Evolutionary conservation across 306 rosid species (phyloP).

Genomic region (Ammopiptanthus mongolicus): DNA sequence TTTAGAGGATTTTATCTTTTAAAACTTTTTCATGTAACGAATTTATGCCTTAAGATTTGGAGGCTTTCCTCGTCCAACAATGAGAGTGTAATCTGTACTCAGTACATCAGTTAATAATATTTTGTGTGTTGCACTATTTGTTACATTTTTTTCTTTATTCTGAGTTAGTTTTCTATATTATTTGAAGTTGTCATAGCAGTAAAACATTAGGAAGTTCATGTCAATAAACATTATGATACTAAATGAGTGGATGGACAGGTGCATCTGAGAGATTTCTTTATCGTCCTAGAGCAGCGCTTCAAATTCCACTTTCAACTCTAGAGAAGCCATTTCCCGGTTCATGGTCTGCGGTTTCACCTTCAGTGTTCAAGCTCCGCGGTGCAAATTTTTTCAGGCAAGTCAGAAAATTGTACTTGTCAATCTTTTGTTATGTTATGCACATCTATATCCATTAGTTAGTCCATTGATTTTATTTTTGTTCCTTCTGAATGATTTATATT

Average conservation of each 20-base stretch:
- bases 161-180: not conserved
- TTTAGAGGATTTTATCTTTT: not conserved
- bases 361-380: conserved; percentile 77
- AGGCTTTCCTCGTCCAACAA: not conserved
- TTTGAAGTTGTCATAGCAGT: not conserved
- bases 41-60: not conserved
- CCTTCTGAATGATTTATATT: not conserved
- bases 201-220: not conserved
- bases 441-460: not conserved
- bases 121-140: not conserved
- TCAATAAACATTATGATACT: not conserved
- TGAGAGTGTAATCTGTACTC: not conserved
- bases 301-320: conserved; percentile 41
- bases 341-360: conserved; percentile 74
- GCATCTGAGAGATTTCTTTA: conserved; percentile 58
- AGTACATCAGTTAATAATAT: not conserved
- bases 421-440: not conserved
- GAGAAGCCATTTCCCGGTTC: conserved; percentile 50
- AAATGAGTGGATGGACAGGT: conserved; percentile 40
- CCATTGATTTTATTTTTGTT: not conserved
- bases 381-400: conserved; percentile 68
- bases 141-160: not conserved
- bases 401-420: conserved; percentile 11
- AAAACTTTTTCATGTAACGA: not conserved
- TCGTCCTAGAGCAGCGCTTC: conserved; percentile 59